Conservation (phyloP, 129 eudicot species). For the Flaveria linearis region DNA sequence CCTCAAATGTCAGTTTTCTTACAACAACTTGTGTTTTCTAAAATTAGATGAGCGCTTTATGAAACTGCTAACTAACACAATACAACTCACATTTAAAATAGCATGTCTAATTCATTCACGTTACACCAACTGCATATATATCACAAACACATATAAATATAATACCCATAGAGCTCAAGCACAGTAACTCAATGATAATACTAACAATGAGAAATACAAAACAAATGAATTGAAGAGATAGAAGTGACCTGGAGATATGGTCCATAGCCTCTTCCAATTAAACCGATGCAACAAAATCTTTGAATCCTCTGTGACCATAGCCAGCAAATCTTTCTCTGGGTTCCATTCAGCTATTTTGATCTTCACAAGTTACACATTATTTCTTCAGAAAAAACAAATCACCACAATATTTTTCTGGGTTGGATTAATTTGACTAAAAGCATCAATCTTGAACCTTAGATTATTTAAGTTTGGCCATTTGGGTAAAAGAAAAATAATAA, state of each 20-base stretch:
- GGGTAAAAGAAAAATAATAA: not conserved
- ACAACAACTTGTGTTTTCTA: no score
- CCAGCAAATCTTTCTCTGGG: slow-evolving; percentile 93
- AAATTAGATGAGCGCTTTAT: no score
- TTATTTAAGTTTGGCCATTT: no score
- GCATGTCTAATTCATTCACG: slow-evolving; percentile 9
- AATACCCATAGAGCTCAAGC: slow-evolving; percentile 16
- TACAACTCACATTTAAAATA: not conserved
- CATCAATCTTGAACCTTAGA: not conserved
- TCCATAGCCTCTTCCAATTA: slow-evolving; percentile 99
- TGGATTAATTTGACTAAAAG: not conserved
- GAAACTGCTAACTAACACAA: no score
- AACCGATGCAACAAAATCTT: slow-evolving; percentile 90
- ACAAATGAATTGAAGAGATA: not conserved
- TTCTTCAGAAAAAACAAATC: not conserved
- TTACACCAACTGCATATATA: not conserved
- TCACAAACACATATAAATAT: not conserved
- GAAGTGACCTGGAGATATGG: slow-evolving; percentile 62
- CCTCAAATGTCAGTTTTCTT: no score
- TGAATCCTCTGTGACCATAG: slow-evolving; percentile 94
- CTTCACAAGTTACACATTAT: slow-evolving; percentile 38
- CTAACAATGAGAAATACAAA: not conserved
- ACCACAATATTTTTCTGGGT: slow-evolving; percentile 6
- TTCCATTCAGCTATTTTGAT: slow-evolving; percentile 94
- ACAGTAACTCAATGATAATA: not conserved